Evolutionary conservation across 2,329 filamentous ascomycete species (phyloP).

Genomic region (Lachnellula subtilissima): DNA sequence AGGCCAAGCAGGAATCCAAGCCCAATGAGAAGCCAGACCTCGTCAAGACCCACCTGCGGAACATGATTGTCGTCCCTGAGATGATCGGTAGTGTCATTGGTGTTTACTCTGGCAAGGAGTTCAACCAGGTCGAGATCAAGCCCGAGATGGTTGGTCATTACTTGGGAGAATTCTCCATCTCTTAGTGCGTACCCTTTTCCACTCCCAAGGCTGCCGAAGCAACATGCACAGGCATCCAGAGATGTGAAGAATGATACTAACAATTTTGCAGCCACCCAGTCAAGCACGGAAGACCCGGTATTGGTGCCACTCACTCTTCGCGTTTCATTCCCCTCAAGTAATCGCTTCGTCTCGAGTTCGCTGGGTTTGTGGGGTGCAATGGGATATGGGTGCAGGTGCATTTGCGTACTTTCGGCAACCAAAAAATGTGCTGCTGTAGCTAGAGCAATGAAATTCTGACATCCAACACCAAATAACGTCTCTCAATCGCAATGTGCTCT

Average conservation of each 20-base stretch:
- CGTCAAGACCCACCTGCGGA: conserved; percentile 98
- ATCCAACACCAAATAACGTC: neutral
- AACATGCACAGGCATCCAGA: too few species aligned
- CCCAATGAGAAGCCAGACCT: conserved; percentile 99
- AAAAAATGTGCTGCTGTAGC: conserved; percentile 10
- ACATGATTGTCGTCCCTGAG: conserved; percentile 99
- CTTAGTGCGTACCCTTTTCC: conserved; percentile 71
- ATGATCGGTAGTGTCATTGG: conserved; percentile 99
- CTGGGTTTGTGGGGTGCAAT: conserved; percentile 23
- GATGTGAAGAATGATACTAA: conserved; percentile 40
- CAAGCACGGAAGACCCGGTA: conserved; percentile 99
- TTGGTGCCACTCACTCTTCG: conserved; percentile 99
- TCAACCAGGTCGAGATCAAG: conserved; percentile 99
- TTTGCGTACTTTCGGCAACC: conserved; percentile 9
- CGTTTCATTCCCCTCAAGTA: conserved; percentile 99
- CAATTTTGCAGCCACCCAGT: conserved; percentile 77
- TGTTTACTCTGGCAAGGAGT: conserved; percentile 99
- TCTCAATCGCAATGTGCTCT: too few species aligned
- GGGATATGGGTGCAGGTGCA: conserved; percentile 17
- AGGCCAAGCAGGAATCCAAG: conserved; percentile 97
- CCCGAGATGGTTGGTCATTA: conserved; percentile 99
- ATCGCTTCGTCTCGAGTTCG: conserved; percentile 27
- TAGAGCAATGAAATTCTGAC: conserved; percentile 17
- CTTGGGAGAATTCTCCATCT: conserved; percentile 98
- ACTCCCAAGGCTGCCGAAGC: neutral